Percentiles rank a stretch among this genome's conserved stretches.
Conservation (phyloP, 331 rosid species). For the Spiraea crenata region DNA sequence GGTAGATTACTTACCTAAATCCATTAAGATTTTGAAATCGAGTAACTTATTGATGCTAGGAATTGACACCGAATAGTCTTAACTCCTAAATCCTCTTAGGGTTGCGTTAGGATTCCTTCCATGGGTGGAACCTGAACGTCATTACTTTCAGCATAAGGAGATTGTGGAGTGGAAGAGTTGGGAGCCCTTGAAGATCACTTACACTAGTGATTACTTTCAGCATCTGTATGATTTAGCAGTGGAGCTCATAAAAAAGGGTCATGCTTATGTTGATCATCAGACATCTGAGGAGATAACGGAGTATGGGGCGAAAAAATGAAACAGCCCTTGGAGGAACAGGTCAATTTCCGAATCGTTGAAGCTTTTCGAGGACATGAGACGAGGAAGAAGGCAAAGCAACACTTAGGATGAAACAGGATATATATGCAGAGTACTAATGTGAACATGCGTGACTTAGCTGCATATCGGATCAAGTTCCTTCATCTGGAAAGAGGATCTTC, state of each 20-base stretch:
- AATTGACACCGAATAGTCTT: no score
- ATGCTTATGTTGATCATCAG: conserved; percentile 97
- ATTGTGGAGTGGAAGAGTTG: conserved; percentile 97
- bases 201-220: conserved; percentile 92
- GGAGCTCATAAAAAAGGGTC: conserved; percentile 81
- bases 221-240: conserved; percentile 86
- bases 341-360: conserved; percentile 75
- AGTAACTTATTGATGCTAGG: no score
- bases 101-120: no score
- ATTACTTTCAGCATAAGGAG: conserved; percentile 34
- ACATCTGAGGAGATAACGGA: conserved; percentile 89
- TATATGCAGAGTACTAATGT: conserved; percentile 93
- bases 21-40: no score
- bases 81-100: no score
- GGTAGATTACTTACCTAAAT: no score
- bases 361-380: conserved; percentile 87
- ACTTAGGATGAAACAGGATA: conserved; percentile 88
- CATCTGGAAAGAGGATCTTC: conserved; percentile 16
- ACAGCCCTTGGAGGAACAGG: conserved; percentile 98
- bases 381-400: conserved; percentile 97
- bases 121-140: no score
- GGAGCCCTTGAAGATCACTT: conserved; percentile 91
- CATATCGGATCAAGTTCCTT: conserved; percentile 83
- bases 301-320: conserved; percentile 80
- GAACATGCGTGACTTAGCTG: conserved; percentile 97